Base-by-base conservation (phyloP, 1,139 yeast genomes). In the Chernovozyma sophiae-reginae region DNA sequence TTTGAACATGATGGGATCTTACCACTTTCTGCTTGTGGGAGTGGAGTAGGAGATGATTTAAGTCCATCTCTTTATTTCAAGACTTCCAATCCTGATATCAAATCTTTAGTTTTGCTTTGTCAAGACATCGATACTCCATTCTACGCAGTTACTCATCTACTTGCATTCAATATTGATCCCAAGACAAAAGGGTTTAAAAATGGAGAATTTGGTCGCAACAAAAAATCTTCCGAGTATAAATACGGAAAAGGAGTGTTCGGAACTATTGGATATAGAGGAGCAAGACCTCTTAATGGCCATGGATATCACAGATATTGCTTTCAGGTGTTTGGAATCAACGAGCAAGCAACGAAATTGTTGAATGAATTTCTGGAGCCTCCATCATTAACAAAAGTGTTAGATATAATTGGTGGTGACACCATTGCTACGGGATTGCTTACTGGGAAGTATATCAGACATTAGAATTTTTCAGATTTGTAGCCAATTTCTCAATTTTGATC, bases 221-320 rank as follows among this genome's bases (percentile, higher is more conserved):
- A 12, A 7, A 11, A 24, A 4, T 15, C 28, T 8, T 12, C 24
- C 5, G 31, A 19, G 4, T 31, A 35, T n/a, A 36, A 18, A 8
- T 10, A 13, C n/a, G 42, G 40, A 7, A 19, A 12, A n/a, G 29
- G 28, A 11, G 12, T 25, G 17, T 4, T 17, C 4, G 25, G 30
- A 6, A n/a, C 13, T 14, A 3, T 14, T 10, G 37, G 37, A 10
- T 39, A 33, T 25, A 4, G 5, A 26, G 40, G 40, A 8, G 35
- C 40, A 17, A 27, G 42, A 23, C 42, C 42, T 3, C 25, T 37
- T 22, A n/a, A 13, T 14, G 16, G 10, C 4, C 42, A 39, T 24
- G 42, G 42, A 11, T 22, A 34, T 12, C 42, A 39, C 31, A 28
- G 34, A 15, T 39, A 39, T 28, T 27, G 34, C 16, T 39, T 39